These are phyloP conservation scores for Boletellus sp. DNA, from an alignment of 1,284 basidiomycete species.

Conservation along the genomic window DNA sequence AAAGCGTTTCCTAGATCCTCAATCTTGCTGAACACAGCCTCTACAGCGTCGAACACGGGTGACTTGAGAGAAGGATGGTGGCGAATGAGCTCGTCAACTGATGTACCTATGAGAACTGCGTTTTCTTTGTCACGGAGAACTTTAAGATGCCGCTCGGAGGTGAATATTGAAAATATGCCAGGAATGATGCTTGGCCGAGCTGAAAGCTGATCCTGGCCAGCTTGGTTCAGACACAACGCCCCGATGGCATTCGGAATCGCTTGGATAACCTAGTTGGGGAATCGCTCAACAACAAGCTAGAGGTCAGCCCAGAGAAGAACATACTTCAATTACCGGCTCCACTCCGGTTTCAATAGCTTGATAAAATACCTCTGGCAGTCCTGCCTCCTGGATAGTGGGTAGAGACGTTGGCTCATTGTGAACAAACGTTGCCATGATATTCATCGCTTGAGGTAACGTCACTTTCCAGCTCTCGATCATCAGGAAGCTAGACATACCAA, in stretches of 20 bases:
- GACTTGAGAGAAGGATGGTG: constrained; percentile 91
- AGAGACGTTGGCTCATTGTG: constrained; percentile 98
- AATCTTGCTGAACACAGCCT: constrained; percentile 67
- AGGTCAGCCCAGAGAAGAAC: constrained; percentile 6
- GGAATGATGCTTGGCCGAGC: constrained; percentile 78
- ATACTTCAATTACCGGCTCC: constrained; percentile 84
- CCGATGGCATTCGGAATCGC: constrained; percentile 95
- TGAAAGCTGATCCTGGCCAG: constrained; percentile 81
- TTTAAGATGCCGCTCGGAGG: constrained; percentile 81
- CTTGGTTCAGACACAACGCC: constrained; percentile 91
- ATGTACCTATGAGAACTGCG: constrained; percentile 81
- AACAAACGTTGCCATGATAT: constrained; percentile 96
- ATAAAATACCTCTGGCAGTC: constrained; percentile 89
- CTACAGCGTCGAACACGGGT: constrained; percentile 74
- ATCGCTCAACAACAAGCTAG: constrained; percentile 3
- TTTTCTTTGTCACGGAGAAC: constrained; percentile 93
- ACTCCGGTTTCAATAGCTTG: constrained; percentile 79
- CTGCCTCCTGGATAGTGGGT: constrained; percentile 87
- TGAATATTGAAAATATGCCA: constrained; percentile 83
- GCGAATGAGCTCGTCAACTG: constrained; percentile 93
- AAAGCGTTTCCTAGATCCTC: constrained; percentile 68
- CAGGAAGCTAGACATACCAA: constrained; percentile 46
- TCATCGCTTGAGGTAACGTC: constrained; percentile 63
- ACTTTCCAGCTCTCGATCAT: constrained; percentile 1
- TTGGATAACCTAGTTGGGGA: constrained; percentile 68